A percentile compares a stretch with the other conserved stretches of the same genome.
phyloP scores from a whole-genome alignment of 2,329 filamentous ascomycete genomes.

The Nemania abortiva region DNA sequence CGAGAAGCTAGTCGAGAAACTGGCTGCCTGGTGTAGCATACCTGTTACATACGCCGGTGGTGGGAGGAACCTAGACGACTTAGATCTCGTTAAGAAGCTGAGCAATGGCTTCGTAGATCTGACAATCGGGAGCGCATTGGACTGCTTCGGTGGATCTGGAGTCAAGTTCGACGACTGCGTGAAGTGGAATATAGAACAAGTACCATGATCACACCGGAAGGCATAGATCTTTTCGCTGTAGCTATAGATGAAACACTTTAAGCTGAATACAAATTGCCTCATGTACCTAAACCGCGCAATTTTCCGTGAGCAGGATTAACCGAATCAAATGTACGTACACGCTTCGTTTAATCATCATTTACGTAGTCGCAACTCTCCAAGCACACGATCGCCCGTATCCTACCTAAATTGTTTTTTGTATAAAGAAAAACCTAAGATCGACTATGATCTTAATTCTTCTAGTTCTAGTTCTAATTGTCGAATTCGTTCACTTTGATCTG shows the following conservation, averaged over 20 bases:
- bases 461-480: conserved; percentile 75
- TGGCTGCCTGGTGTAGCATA: conserved; percentile 89
- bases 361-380: conserved; percentile 37
- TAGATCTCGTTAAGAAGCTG: conserved; percentile 82
- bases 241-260: background rate
- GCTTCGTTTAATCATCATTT: conserved; percentile 47
- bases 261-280: conserved; percentile 23
- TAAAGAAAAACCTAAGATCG: conserved; percentile 13
- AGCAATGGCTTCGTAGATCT: conserved; percentile 88
- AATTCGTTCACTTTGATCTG: conserved; percentile 76
- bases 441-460: conserved; percentile 70
- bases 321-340: conserved; percentile 45
- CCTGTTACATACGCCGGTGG: conserved; percentile 97
- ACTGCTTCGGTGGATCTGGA: conserved; percentile 91
- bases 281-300: conserved; percentile 37
- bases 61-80: conserved; percentile 83
- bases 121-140: conserved; percentile 95
- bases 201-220: conserved; percentile 18
- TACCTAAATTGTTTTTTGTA: conserved; percentile 35
- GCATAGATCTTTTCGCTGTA: conserved; percentile 16
- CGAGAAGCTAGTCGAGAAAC: conserved; percentile 79
- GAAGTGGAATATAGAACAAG: conserved; percentile 77
- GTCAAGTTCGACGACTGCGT: conserved; percentile 92
- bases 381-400: conserved; percentile 31
- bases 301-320: conserved; percentile 38